A percentile compares a stretch with the other conserved stretches of the same genome.
Conservation (phyloP, 2,329 filamentous ascomycete genomes). For the Aspergillus novoparasiticus region DNA sequence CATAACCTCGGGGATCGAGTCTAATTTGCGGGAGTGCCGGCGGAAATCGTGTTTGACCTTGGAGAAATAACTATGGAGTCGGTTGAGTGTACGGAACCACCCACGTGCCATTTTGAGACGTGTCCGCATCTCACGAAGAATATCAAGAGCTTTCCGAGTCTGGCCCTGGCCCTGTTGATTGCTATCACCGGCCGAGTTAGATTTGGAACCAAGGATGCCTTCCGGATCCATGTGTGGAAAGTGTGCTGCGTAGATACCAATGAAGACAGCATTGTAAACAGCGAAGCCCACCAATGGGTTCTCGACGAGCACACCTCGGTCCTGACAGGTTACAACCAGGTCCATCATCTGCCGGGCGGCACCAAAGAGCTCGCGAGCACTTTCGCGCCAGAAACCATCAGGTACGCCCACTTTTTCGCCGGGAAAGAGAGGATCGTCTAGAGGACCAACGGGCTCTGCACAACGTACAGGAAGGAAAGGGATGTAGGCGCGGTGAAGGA, state of each 20-base stretch:
- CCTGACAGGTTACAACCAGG: constrained; percentile 54
- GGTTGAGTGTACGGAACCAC: constrained; percentile 49
- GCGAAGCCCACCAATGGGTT: constrained; percentile 59
- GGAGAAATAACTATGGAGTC: constrained; percentile 44
- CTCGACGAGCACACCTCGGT: constrained; percentile 54
- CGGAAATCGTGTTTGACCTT: constrained; percentile 43
- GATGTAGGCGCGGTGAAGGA: constrained; percentile 59
- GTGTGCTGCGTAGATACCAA: constrained; percentile 55
- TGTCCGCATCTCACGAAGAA: constrained; percentile 44
- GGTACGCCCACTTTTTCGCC: constrained; percentile 47
- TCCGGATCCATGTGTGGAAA: constrained; percentile 60
- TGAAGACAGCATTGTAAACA: constrained; percentile 56
- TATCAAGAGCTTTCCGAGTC: constrained; percentile 40
- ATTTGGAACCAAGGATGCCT: constrained; percentile 45
- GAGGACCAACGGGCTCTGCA: constrained; percentile 53
- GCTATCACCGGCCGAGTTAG: constrained; percentile 27
- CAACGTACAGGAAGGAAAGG: constrained; percentile 56
- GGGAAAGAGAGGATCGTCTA: constrained; percentile 53
- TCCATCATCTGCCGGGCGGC: constrained; percentile 57
- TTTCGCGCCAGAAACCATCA: constrained; percentile 57
- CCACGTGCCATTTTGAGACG: constrained; percentile 44
- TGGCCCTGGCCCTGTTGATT: constrained; percentile 35
- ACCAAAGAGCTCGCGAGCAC: constrained; percentile 52
- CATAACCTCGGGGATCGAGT: constrained; percentile 31
- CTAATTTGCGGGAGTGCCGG: constrained; percentile 35